Evolutionary conservation across 164 flowering plant genomes (phyloP), one percentile per base, ranked within the genome.

Genomic region (Cinnamomum chago): DNA sequence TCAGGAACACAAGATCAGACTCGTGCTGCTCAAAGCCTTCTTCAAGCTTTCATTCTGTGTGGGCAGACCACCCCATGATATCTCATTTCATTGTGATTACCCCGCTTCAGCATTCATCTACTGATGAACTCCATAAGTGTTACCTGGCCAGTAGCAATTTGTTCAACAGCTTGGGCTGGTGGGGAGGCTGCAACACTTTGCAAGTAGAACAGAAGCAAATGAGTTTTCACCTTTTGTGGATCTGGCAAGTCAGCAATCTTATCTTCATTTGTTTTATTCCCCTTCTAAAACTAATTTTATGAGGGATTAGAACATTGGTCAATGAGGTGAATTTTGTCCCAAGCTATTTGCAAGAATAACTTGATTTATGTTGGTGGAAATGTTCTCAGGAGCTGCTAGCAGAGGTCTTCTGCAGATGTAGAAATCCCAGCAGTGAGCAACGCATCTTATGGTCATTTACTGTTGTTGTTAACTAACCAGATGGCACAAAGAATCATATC

Each of bases 1-100:
- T 85, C 89, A 0, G 92, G 92, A 64, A 79, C 86, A 13, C 76
- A 81, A 1, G 85, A 83, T 73, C 85, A 86, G 71, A 52, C 70
- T 3, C 82, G 58, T 5, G 75, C 83, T 50, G 90, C 92, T 20
- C 89, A 89, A 74, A 85, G 78, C 75, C 88, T 88, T 67, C 65
- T 88, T 50, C 92, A 88, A 14, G 90, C 87, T 52, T 88, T 88
- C 82, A 84, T 88, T 27, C 78, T 79, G 12, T 68, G 67, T 52
- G 81, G 75, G 50, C 81, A 72, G 65, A 13, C 78, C 27, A 50
- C 76, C 30, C 70, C 78, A 58, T 78, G 75, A 71, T 75, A 18
- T 60, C 64, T 18, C 24, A 60, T 18, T 20, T 60, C 64, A 60
- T 7, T 17, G 23, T 60, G 64, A 60, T 60, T 60, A 20, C 3